phyloP scores from a whole-genome alignment of 768 basidiomycete species.

The Tremella yokohamensis region DNA sequence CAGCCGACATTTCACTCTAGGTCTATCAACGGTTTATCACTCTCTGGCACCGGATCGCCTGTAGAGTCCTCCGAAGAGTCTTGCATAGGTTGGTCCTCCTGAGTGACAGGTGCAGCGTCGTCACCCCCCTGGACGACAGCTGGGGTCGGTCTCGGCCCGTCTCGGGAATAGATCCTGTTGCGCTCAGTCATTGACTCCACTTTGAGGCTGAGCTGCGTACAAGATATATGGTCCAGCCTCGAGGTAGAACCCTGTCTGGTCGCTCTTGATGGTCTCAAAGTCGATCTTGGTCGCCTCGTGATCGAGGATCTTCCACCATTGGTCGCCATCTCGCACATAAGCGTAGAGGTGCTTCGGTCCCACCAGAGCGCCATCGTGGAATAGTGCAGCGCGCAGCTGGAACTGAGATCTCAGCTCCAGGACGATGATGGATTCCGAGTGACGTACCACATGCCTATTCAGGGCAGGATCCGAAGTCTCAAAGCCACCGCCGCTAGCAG shows the following conservation, averaged over 20 bases:
- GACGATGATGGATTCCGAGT: not conserved
- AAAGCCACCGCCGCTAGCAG: conserved; percentile 20
- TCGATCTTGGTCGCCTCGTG: conserved; percentile 27
- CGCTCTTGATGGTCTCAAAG: conserved; percentile 25
- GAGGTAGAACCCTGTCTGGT: conserved; percentile 40
- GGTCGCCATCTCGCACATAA: conserved; percentile 26
- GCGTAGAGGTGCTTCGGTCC: conserved; percentile 30
- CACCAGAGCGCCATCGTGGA: conserved; percentile 36
- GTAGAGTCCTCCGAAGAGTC: too few relatives aligned
- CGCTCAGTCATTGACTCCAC: not conserved
- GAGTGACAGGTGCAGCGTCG: too few relatives aligned
- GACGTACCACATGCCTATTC: conserved; percentile 36
- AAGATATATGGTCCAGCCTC: conserved; percentile 40
- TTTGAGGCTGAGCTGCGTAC: conserved; percentile 7
- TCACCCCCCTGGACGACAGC: not conserved
- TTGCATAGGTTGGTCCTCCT: too few relatives aligned
- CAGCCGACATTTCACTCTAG: too few relatives aligned
- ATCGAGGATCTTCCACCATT: conserved; percentile 43
- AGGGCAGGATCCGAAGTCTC: conserved; percentile 33
- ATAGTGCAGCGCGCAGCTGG: conserved; percentile 26
- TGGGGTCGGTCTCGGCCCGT: conserved; percentile 11
- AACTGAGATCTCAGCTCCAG: conserved; percentile 24
- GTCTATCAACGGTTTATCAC: too few relatives aligned
- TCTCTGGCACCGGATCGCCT: too few relatives aligned
- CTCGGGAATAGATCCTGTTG: conserved; percentile 18